Base-by-base conservation (phyloP, 495 filamentous ascomycete species). In the Schizothecium vesticola region DNA sequence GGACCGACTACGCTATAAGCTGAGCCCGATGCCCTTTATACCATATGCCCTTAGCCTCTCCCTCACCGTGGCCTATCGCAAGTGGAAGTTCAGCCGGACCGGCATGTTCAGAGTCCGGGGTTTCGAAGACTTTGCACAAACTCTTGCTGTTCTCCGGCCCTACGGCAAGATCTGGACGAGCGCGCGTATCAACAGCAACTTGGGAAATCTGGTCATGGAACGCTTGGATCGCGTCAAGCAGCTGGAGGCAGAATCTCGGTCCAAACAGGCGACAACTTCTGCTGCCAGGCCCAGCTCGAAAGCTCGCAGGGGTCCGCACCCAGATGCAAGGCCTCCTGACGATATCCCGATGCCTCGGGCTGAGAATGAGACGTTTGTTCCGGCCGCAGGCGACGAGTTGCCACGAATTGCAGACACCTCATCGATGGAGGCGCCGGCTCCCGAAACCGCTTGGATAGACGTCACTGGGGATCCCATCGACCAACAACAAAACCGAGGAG, bases 41-140 rank as follows among this genome's bases (percentile, higher is more conserved):
- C 88, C 90, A 0, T 92, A 92, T 66, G 86, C 87, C 0, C 76
- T 91, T 1, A 83, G 88, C 0, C 77, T 93, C 3, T 87, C 89
- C 0, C 82, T 93, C 61, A 87, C 86, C 21, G 88, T 92, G 4
- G 86, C 86, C 11, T 93, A 92, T 69, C 85, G 88, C 33, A 89
- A 90, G 71, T 87, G 90, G 79, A 86, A 89, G 13, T 86, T 88
- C 63, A 89, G 87, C 65, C 87, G 82, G 22, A 73, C 91, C 1
- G 84, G 86, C 29, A 88, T 89, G 72, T 88, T 89, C 68, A 83
- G 85, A 59, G 82, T 82, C 22, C 84, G 90, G 21, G 88, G 87
- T 11, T 87, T 84, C 59, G 78, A 80, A 56, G 85, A 87, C 19
- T 84, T 93, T 59, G 84, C 86, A 57, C 81, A 78, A 57, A 88